Percentiles rank a stretch among this genome's conserved stretches.
Conservation (phyloP, 768 basidiomycete genomes). For the Mycena latifolia region DNA sequence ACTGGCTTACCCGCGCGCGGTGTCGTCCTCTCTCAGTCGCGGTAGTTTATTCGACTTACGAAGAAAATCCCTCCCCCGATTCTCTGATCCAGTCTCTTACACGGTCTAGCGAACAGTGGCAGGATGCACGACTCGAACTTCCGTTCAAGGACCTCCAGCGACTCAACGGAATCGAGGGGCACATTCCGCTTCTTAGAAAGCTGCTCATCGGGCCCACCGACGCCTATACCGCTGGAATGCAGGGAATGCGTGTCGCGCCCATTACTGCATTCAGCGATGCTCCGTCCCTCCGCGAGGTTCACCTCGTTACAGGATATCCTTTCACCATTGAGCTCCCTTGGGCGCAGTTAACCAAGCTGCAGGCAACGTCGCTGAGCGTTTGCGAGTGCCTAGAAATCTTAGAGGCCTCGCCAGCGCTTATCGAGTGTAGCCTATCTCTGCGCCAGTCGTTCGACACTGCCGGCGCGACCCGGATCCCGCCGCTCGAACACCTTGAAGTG, state of each 20-base stretch:
- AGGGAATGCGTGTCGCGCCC: conserved; percentile 22
- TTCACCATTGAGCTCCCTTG: conserved; percentile 28
- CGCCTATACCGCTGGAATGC: conserved; percentile 20
- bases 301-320: conserved; percentile 28
- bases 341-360: conserved; percentile 20
- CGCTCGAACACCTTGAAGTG: conserved; percentile 25
- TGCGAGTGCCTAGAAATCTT: conserved; percentile 30
- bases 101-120: conserved; percentile 23
- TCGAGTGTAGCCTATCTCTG: conserved; percentile 24
- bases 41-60: conserved; percentile 25
- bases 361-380: conserved; percentile 27
- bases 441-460: conserved; percentile 27
- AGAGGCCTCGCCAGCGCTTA: conserved; percentile 23
- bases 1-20: conserved; percentile 20
- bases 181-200: conserved; percentile 26
- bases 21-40: conserved; percentile 18
- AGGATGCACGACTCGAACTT: conserved; percentile 27
- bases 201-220: conserved; percentile 24
- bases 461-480: conserved; percentile 12
- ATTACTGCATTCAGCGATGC: conserved; percentile 28
- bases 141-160: conserved; percentile 30
- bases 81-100: conserved; percentile 9
- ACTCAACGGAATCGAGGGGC: conserved; percentile 21
- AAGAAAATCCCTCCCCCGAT: conserved; percentile 25
- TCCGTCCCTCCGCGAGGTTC: conserved; percentile 28